Base-by-base conservation (phyloP, 2,329 filamentous ascomycete species). In the Alternaria sp. region DNA sequence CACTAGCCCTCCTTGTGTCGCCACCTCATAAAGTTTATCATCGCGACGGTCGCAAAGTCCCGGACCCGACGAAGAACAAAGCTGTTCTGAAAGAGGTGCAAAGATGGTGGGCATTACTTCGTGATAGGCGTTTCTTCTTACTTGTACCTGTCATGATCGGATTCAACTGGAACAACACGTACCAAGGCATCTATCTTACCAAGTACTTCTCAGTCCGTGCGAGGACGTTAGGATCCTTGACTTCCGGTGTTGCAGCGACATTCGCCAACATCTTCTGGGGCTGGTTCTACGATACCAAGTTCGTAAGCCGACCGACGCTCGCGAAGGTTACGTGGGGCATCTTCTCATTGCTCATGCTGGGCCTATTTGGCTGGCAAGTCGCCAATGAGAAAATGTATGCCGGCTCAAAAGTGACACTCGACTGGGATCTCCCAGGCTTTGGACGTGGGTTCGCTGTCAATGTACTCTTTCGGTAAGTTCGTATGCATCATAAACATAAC, bases 181-280 rank as follows among this genome's bases (percentile, higher is more conserved):
- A 86, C 27, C 74, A 84, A 22, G 82, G 84, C 7, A 85, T 85
- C 18, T 86, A 86, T 65, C 77, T 85, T 16, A 82, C 84, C 10
- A 82, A 80, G 27, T 85, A 85, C 73, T 85, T 85, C 64, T 84
- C 82, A 4, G 84, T 85, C 3, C 80, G 84, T 2, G 74, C 83
- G 0, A 75, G 84, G 3, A 81, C 83, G 1, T 74, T 86, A 2
- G 81, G 80, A 0, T 79, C 82, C 0, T 64, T 85, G 43, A 78
- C 78, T 0, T 83, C 83, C 0, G 82, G 83, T 6, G 71, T 85
- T 25, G 81, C 77, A 1, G 83, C 83, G 0, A 80, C 81, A 0
- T 69, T 73, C 16, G 82, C 82, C 30, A 84, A 85, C 59, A 74
- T 84, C 12, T 79, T 84, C 51, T 84, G 81, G 82, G 83, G 83